Evolutionary conservation across 2,329 filamentous ascomycete species (phyloP).

Genomic region (Botrytis cinerea): DNA sequence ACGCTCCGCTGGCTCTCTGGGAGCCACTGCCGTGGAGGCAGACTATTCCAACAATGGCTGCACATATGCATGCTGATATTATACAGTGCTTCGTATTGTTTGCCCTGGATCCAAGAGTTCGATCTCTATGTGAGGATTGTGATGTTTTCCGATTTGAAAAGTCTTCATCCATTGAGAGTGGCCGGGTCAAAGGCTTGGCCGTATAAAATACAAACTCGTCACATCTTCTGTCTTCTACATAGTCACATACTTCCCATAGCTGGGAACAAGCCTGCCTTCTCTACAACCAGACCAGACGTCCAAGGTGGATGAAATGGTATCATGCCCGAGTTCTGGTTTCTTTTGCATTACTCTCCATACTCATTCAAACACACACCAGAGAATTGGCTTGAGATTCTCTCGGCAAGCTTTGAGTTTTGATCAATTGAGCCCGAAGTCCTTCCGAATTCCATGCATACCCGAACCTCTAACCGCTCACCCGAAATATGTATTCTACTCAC

Average conservation of each 20-base stretch:
- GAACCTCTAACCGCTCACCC: background rate
- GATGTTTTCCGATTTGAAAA: background rate
- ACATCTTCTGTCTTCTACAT: background rate
- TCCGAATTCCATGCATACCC: background rate
- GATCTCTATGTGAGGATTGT: background rate
- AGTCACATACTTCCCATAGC: background rate
- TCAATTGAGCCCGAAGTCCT: background rate
- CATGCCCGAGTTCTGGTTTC: background rate
- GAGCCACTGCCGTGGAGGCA: slow-evolving; percentile 3
- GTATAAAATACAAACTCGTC: background rate
- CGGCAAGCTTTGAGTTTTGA: background rate
- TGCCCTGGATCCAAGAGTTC: background rate
- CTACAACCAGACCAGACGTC: background rate
- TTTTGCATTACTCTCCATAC: background rate
- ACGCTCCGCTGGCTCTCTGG: background rate
- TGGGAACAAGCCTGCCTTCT: background rate
- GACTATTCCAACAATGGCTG: background rate
- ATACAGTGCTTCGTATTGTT: background rate
- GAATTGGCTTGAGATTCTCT: background rate
- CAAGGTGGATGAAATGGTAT: background rate
- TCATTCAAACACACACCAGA: background rate
- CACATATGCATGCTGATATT: background rate
- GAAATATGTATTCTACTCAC: background rate
- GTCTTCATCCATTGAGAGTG: background rate
- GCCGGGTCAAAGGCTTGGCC: background rate